A percentile compares a stretch with the other conserved stretches of the same genome.
Conservation (phyloP, 2,329 filamentous ascomycete genomes). For the Paecilomyces variotii region DNA sequence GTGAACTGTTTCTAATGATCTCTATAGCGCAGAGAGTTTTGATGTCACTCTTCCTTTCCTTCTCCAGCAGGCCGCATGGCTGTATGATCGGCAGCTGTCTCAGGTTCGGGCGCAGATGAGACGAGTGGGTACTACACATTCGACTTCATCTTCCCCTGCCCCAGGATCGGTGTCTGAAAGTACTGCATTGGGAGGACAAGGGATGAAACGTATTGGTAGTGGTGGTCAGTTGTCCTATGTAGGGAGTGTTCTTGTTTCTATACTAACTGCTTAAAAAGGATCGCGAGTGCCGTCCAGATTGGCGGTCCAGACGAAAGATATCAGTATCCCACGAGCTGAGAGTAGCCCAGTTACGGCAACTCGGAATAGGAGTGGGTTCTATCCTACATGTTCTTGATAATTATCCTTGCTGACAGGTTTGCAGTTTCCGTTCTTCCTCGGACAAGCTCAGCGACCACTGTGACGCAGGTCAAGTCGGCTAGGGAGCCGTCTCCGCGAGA, state of each 20-base stretch:
- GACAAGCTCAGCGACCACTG: slow-evolving; percentile 23
- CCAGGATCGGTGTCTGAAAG: slow-evolving; percentile 37
- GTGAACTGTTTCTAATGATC: slow-evolving; percentile 2
- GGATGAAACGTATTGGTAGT: slow-evolving; percentile 24
- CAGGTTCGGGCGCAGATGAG: slow-evolving; percentile 87
- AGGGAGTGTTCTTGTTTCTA: background rate
- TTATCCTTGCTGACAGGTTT: slow-evolving; percentile 4
- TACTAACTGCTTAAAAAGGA: slow-evolving; percentile 14
- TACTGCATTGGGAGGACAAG: slow-evolving; percentile 27
- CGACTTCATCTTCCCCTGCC: slow-evolving; percentile 34
- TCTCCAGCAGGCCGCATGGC: slow-evolving; percentile 85
- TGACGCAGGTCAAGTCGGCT: slow-evolving; percentile 19
- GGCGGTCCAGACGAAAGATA: slow-evolving; percentile 28
- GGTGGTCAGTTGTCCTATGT: slow-evolving; percentile 16
- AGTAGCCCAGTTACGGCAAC: slow-evolving; percentile 8
- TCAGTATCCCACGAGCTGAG: slow-evolving; percentile 17
- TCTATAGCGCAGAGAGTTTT: slow-evolving; percentile 60
- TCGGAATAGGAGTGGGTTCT: slow-evolving; percentile 8
- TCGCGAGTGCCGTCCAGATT: slow-evolving; percentile 33
- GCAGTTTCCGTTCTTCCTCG: slow-evolving; percentile 15
- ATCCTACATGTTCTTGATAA: background rate
- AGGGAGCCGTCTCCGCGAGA: slow-evolving; percentile 17
- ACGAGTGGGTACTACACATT: slow-evolving; percentile 44
- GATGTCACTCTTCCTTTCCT: slow-evolving; percentile 82
- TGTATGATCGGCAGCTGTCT: slow-evolving; percentile 83